phyloP scores from a whole-genome alignment of 805 yeast genomes.

The Ogataea polymorpha region DNA sequence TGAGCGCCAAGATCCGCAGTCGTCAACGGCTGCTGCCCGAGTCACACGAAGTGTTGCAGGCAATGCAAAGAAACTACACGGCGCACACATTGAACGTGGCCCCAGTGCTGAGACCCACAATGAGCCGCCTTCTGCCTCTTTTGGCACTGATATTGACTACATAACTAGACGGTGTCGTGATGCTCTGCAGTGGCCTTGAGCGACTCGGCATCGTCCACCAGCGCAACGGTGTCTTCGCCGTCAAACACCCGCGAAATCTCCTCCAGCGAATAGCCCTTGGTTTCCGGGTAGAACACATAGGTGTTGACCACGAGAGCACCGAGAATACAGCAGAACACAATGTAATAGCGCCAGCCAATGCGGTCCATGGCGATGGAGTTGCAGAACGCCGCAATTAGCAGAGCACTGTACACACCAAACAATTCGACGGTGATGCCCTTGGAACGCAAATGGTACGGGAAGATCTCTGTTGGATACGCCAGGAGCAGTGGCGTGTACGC shows the following conservation, averaged over 20 bases:
- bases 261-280: conserved; percentile 39
- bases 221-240: conserved; percentile 9
- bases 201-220: conserved; percentile 6
- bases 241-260: conserved; percentile 45
- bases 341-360: conserved; percentile 37
- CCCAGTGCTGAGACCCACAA: background rate
- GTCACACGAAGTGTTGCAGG: conserved; percentile 1
- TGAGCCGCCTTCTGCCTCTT: background rate
- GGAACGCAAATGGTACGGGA: conserved; percentile 55
- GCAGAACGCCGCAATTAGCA: conserved; percentile 24
- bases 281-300: conserved; percentile 47
- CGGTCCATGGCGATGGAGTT: conserved; percentile 39
- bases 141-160: background rate
- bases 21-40: conserved; percentile 4
- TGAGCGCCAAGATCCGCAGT: background rate
- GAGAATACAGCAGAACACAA: conserved; percentile 35
- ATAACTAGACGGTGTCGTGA: conserved; percentile 8
- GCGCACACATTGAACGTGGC: background rate
- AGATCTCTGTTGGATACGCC: conserved; percentile 46
- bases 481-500: conserved; percentile 47
- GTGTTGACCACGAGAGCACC: conserved; percentile 20
- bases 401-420: conserved; percentile 15
- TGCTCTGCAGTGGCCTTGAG: conserved; percentile 14
- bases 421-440: conserved; percentile 50
- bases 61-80: conserved; percentile 1